Evolutionary conservation across 1,284 basidiomycete genomes (phyloP).

Genomic region (Cystobasidium pallidum): DNA sequence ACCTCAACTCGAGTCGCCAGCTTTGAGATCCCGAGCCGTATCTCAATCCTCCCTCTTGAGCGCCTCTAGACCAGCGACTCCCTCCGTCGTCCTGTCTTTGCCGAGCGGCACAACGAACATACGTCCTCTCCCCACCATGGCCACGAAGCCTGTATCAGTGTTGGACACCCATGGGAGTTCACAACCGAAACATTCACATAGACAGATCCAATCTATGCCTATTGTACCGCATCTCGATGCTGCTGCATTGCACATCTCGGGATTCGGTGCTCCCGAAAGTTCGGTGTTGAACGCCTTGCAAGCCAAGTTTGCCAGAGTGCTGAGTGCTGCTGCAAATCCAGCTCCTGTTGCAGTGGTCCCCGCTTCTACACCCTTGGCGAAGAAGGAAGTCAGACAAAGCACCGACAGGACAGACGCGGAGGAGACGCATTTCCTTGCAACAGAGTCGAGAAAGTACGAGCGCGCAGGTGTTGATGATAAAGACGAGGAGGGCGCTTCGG

Average conservation of each 20-base stretch:
- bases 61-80: constrained; percentile 28
- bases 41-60: constrained; percentile 37
- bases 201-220: constrained; percentile 22
- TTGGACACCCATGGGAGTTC: neutral
- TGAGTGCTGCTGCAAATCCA: constrained; percentile 9
- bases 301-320: constrained; percentile 14
- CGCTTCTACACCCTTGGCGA: neutral
- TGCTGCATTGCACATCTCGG: neutral
- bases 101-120: neutral
- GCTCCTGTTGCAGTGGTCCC: neutral
- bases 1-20: neutral
- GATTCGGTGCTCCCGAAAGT: constrained; percentile 6
- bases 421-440: neutral
- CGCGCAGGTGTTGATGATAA: constrained; percentile 1
- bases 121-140: neutral
- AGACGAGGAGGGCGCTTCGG: neutral
- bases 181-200: neutral
- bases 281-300: constrained; percentile 13
- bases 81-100: neutral
- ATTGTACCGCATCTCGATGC: neutral
- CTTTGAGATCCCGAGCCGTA: constrained; percentile 3
- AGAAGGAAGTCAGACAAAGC: neutral
- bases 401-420: neutral
- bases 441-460: neutral
- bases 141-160: neutral